Evolutionary conservation across 2,329 filamentous ascomycete species (phyloP).

Genomic region (Colletotrichum tofieldiae): DNA sequence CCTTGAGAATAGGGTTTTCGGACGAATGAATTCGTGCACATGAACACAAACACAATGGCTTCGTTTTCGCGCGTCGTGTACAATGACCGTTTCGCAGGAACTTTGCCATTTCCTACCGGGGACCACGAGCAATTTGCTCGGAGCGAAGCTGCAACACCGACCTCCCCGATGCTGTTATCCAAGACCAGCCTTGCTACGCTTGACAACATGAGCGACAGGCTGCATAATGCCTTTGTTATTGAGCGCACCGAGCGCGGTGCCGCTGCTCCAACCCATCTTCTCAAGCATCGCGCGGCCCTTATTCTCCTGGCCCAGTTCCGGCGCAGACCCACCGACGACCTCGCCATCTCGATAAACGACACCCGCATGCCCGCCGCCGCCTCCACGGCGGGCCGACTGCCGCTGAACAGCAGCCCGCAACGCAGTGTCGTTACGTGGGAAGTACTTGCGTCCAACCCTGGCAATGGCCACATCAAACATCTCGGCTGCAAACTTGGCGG

Average conservation of each 20-base stretch:
- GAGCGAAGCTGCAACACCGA: not conserved
- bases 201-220: conserved; percentile 89
- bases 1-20: conserved; percentile 74
- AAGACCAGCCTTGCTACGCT: conserved; percentile 87
- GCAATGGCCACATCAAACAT: conserved; percentile 65
- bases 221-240: conserved; percentile 92
- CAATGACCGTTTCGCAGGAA: not conserved
- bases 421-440: conserved; percentile 65
- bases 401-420: conserved; percentile 11
- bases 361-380: conserved; percentile 53
- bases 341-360: conserved; percentile 86
- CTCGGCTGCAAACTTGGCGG: conserved; percentile 72
- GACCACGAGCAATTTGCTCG: no score
- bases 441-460: conserved; percentile 68
- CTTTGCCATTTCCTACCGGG: no score
- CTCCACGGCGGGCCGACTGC: conserved; percentile 34
- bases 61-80: no score
- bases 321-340: conserved; percentile 86
- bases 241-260: conserved; percentile 84
- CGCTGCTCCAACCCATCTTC: conserved; percentile 97
- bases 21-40: conserved; percentile 75
- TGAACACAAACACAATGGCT: conserved; percentile 54
- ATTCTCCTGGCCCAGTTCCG: conserved; percentile 87
- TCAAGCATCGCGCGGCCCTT: conserved; percentile 90
- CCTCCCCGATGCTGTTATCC: conserved; percentile 61